A percentile compares a stretch with the other conserved stretches of the same genome.
These are phyloP conservation scores for Chlamydomonas sp. DNA, from an alignment of 139 green algal genomes.

Conservation along the genomic window DNA sequence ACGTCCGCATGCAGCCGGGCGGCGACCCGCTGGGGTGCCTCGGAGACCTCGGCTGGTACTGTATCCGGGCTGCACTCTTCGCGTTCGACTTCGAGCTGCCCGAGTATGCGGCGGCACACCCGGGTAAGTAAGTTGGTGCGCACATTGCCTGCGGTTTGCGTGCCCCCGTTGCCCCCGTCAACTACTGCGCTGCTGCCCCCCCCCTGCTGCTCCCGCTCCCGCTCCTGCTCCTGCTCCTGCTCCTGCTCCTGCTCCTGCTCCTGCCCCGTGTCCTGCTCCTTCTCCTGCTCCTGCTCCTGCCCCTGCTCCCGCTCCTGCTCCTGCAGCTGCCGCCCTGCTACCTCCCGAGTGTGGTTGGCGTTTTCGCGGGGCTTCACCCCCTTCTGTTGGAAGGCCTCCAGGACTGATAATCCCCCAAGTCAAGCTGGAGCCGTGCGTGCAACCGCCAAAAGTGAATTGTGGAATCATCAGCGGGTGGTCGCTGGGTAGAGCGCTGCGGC, in stretches of 20 bases:
- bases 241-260: background rate
- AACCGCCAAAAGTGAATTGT: too few species aligned
- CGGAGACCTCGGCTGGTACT: conserved; percentile 26
- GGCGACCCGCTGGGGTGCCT: conserved; percentile 11
- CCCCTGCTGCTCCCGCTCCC: background rate
- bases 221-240: background rate
- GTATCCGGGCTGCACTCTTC: conserved; percentile 14
- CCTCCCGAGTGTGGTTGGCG: too few species aligned
- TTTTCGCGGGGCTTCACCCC: too few species aligned
- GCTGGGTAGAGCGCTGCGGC: too few species aligned
- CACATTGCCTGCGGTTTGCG: background rate
- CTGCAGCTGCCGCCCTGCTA: too few species aligned
- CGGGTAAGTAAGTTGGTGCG: background rate
- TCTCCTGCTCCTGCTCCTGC: background rate
- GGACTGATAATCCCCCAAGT: too few species aligned
- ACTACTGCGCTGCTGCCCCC: background rate
- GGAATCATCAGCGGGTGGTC: too few species aligned
- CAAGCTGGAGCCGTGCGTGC: too few species aligned
- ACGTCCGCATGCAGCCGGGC: conserved; percentile 3
- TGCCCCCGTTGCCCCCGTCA: background rate
- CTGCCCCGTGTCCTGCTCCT: background rate
- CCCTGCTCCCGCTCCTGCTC: too few species aligned
- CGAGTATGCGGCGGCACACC: conserved; percentile 7
- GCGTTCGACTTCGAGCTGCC: conserved; percentile 14
- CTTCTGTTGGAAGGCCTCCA: too few species aligned